Percentiles rank a stretch among this genome's conserved stretches.
These are phyloP conservation scores for Stagonosporopsis chrysanthemi DNA, from an alignment of 2,329 filamentous ascomycete species.

Conservation along the genomic window DNA sequence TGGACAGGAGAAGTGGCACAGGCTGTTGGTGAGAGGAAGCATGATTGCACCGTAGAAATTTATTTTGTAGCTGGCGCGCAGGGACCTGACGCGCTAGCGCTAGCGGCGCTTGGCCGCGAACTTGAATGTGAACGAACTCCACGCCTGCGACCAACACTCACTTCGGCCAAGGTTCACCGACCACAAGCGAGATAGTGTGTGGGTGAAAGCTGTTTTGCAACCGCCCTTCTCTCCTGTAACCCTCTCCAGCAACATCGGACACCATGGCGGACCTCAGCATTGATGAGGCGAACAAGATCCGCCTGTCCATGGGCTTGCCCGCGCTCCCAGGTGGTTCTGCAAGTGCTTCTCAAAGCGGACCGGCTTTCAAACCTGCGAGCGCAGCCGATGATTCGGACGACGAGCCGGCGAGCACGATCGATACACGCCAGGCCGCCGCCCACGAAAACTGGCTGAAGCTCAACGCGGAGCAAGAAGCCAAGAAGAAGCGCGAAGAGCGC, in stretches of 20 bases:
- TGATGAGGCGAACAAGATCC: constrained; percentile 93
- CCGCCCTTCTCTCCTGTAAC: not conserved
- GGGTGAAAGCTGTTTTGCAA: too few species aligned
- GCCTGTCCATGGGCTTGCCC: constrained; percentile 86
- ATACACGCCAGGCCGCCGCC: constrained; percentile 75
- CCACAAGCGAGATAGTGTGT: too few species aligned
- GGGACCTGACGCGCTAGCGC: constrained; percentile 21
- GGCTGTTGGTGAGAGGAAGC: constrained; percentile 66
- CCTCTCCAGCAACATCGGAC: not conserved
- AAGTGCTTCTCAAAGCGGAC: constrained; percentile 58
- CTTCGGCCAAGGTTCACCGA: too few species aligned
- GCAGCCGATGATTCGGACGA: constrained; percentile 65
- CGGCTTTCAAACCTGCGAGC: constrained; percentile 62
- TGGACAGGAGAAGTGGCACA: constrained; percentile 84
- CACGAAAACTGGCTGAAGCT: constrained; percentile 77
- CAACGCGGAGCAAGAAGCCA: constrained; percentile 74
- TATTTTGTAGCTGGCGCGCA: constrained; percentile 39
- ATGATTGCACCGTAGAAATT: constrained; percentile 35
- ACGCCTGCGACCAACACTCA: not conserved
- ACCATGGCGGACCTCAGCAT: constrained; percentile 60
- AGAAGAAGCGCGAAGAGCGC: constrained; percentile 79
- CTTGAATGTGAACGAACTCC: not conserved
- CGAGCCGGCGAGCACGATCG: constrained; percentile 81
- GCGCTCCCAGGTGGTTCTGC: constrained; percentile 83
- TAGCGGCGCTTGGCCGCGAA: constrained; percentile 31